These are phyloP conservation scores for Mycosphaerella sp. DNA, from an alignment of 2,329 filamentous ascomycete genomes.

Conservation along the genomic window DNA sequence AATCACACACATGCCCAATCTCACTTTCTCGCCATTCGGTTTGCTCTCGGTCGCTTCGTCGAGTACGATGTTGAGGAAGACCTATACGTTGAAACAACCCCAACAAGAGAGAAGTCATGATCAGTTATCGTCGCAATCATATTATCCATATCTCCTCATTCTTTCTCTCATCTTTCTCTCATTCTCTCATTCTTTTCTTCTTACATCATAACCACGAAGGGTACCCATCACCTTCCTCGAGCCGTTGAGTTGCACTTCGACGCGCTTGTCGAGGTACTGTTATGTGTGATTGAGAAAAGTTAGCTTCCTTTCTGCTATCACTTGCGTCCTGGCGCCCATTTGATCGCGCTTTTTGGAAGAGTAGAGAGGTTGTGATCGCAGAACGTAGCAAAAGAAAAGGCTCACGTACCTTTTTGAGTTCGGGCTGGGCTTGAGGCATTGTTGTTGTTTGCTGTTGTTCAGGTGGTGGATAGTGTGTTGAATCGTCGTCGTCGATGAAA, in stretches of 20 bases:
- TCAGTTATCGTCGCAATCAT: not conserved
- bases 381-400: slow-evolving; percentile 5
- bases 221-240: slow-evolving; percentile 95
- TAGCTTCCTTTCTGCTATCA: not conserved
- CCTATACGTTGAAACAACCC: slow-evolving; percentile 46
- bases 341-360: not conserved
- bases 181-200: slow-evolving; percentile 28
- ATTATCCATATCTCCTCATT: too few relatives aligned
- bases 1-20: slow-evolving; percentile 70
- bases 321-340: too few relatives aligned
- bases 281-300: not conserved
- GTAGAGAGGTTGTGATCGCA: not conserved
- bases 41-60: slow-evolving; percentile 97
- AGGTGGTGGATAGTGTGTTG: slow-evolving; percentile 7
- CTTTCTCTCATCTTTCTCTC: too few relatives aligned
- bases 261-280: slow-evolving; percentile 97
- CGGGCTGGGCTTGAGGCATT: slow-evolving; percentile 98
- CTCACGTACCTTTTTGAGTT: slow-evolving; percentile 82
- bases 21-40: slow-evolving; percentile 79
- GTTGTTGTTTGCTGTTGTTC: too few relatives aligned
- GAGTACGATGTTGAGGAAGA: slow-evolving; percentile 96
- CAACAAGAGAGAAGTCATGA: not conserved
- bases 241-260: slow-evolving; percentile 96
- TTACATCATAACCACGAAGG: slow-evolving; percentile 90
- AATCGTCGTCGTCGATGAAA: not conserved